Percentiles rank a stretch among this genome's conserved stretches.
These are phyloP conservation scores for Hypoxylon rickii DNA, from an alignment of 495 filamentous ascomycete genomes.

Conservation along the genomic window DNA sequence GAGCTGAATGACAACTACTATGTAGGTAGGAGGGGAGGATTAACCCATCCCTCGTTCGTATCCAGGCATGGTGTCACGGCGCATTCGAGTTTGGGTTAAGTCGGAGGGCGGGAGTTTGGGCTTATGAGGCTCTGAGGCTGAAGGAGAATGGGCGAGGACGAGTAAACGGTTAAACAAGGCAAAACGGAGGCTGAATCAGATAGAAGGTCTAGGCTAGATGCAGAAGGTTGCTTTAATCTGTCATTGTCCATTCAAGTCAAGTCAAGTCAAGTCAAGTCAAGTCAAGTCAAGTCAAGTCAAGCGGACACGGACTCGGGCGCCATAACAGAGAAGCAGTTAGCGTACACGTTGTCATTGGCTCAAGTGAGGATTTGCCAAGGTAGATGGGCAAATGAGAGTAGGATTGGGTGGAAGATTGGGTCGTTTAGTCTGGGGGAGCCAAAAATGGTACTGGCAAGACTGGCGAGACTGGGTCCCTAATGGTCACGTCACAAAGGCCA, in stretches of 20 bases:
- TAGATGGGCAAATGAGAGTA: background rate
- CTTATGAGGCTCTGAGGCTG: slow-evolving; percentile 16
- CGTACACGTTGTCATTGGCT: slow-evolving; percentile 18
- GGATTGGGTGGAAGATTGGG: slow-evolving; percentile 11
- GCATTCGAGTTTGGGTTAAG: no score
- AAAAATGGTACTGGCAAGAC: slow-evolving; percentile 15
- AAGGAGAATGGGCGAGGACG: no score
- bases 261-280: no score
- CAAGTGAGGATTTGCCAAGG: slow-evolving; percentile 16
- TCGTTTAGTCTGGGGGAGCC: slow-evolving; percentile 1
- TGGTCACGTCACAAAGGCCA: slow-evolving; percentile 26
- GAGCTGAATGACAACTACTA: background rate
- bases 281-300: slow-evolving; percentile 1
- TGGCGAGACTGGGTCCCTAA: background rate
- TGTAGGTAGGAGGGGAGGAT: no score
- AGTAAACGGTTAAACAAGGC: no score
- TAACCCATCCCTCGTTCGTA: no score
- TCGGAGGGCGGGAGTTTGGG: background rate
- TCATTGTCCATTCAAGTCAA: slow-evolving; percentile 3
- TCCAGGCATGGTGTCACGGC: no score
- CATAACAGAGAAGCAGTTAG: slow-evolving; percentile 1
- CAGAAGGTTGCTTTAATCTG: background rate
- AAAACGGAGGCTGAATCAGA: no score
- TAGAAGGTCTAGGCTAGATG: no score
- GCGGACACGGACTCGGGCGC: slow-evolving; percentile 14